Conservation (phyloP, 148 eudicot genomes). For the Selenicereus undatus region DNA sequence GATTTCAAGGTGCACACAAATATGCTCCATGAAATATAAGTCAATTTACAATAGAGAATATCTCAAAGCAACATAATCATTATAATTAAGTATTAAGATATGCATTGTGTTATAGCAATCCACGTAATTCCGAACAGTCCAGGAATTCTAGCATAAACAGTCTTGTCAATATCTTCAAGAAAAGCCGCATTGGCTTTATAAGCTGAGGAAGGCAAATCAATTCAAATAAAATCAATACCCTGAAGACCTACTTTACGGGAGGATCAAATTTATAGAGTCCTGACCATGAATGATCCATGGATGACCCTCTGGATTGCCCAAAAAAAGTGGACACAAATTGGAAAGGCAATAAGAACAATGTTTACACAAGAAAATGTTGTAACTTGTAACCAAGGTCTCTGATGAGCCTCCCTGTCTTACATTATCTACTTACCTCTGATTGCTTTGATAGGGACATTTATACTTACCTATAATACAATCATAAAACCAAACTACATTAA, state of each 20-base stretch:
- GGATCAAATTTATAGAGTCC: not conserved
- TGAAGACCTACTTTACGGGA: not conserved
- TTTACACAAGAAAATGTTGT: not conserved
- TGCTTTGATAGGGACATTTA: no score
- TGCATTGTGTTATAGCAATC: not conserved
- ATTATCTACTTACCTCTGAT: no score
- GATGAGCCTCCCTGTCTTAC: not conserved
- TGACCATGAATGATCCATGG: not conserved
- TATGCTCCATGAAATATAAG: not conserved
- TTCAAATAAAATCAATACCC: not conserved
- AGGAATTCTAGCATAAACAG: not conserved
- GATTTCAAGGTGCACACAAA: not conserved
- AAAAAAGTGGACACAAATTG: not conserved
- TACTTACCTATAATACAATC: not conserved
- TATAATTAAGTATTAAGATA: not conserved
- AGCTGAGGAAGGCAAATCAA: not conserved
- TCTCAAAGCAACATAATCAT: not conserved
- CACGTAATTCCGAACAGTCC: not conserved
- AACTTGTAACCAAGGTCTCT: not conserved
- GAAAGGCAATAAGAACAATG: not conserved
- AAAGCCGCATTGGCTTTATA: not conserved
- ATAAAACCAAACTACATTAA: not conserved
- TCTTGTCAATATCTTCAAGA: not conserved
- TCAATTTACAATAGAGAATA: not conserved
- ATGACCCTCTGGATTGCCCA: not conserved